phyloP scores from a whole-genome alignment of 176 grass and related monocot species.

The Oropetium thomaeum region DNA sequence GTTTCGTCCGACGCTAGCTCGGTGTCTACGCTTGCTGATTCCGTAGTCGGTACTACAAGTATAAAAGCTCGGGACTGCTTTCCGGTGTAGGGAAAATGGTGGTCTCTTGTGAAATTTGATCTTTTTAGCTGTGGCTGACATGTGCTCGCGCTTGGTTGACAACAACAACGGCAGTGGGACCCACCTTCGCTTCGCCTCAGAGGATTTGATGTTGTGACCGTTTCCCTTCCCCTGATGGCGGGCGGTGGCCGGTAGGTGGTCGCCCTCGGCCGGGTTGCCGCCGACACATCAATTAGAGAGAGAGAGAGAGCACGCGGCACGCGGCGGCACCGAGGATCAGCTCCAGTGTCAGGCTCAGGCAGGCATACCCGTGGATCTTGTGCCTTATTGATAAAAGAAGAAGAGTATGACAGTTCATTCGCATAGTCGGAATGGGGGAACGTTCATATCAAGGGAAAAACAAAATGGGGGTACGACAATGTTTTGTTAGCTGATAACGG shows the following conservation, averaged over 20 bases:
- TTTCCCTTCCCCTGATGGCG: neutral
- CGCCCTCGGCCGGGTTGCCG: neutral
- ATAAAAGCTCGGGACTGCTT: neutral
- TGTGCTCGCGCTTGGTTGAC: neutral
- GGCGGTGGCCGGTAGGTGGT: neutral
- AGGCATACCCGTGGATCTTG: neutral
- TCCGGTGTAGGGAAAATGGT: no score
- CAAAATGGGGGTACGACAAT: neutral
- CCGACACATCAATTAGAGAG: neutral
- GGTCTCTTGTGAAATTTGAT: neutral
- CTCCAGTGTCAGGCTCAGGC: neutral
- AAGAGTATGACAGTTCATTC: no score
- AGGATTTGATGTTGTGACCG: neutral
- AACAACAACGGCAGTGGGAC: neutral
- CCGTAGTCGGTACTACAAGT: neutral
- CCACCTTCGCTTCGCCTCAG: neutral
- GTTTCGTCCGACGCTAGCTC: neutral
- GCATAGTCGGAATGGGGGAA: neutral
- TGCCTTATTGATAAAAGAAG: neutral
- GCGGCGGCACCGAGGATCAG: neutral
- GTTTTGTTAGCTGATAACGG: neutral
- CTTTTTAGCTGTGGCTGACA: neutral
- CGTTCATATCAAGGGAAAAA: no score
- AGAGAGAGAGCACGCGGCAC: slow-evolving; percentile 20
- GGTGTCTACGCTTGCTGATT: neutral